Percentiles rank a stretch among this genome's conserved stretches.
Conservation (phyloP, 306 rosid genomes). For the Rosa multiflora region DNA sequence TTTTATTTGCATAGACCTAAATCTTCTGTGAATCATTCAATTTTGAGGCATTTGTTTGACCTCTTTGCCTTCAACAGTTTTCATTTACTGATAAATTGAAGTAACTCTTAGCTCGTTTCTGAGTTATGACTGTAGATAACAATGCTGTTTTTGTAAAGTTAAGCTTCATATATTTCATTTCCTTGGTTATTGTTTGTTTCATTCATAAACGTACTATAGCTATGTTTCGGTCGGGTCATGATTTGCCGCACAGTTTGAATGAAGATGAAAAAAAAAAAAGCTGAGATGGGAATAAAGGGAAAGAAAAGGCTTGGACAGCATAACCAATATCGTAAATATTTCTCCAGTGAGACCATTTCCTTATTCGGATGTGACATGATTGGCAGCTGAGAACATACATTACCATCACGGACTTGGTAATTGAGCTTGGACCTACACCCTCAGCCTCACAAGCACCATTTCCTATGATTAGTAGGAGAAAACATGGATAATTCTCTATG, state of each 20-base stretch:
- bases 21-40: slow-evolving; percentile 6
- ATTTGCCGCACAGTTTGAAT: neutral
- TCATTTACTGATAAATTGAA: neutral
- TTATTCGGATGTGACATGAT: too few species aligned
- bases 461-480: neutral
- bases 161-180: neutral
- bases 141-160: neutral
- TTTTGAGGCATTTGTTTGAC: neutral
- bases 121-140: neutral
- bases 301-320: too few species aligned
- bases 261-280: too few species aligned
- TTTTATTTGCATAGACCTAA: neutral
- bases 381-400: too few species aligned
- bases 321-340: neutral
- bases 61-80: neutral
- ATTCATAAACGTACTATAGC: neutral
- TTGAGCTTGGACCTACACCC: neutral
- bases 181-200: neutral
- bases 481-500: neutral
- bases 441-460: neutral
- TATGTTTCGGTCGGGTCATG: neutral
- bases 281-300: too few species aligned
- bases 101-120: neutral
- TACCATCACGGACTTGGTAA: neutral
- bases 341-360: neutral